Conservation (phyloP, 1,139 yeast genomes). For the Yamadazyma oceani region DNA sequence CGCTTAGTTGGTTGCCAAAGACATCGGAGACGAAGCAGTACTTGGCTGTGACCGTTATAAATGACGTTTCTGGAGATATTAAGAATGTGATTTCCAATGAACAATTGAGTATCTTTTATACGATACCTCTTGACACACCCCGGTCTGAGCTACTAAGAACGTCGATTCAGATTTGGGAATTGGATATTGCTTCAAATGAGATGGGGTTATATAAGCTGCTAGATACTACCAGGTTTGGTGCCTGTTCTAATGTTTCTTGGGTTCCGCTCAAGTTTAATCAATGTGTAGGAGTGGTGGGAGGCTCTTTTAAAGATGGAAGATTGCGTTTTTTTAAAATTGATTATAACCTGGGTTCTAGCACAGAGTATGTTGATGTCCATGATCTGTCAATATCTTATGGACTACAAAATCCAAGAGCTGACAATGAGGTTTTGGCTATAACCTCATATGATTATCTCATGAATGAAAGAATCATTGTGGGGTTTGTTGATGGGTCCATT, state of each 20-base stretch:
- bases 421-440: slow-evolving; percentile 27
- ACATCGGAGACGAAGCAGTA: slow-evolving; percentile 25
- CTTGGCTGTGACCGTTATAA: slow-evolving; percentile 52
- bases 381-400: slow-evolving; percentile 30
- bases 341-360: slow-evolving; percentile 11
- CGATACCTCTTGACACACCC: slow-evolving; percentile 4
- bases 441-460: slow-evolving; percentile 59
- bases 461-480: slow-evolving; percentile 52
- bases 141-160: slow-evolving; percentile 24
- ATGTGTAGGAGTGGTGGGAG: slow-evolving; percentile 49
- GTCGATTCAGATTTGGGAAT: slow-evolving; percentile 49
- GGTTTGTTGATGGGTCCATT: slow-evolving; percentile 64
- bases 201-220: slow-evolving; percentile 30
- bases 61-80: slow-evolving; percentile 25
- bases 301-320: slow-evolving; percentile 63
- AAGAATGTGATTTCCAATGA: slow-evolving; percentile 27
- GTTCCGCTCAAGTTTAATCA: slow-evolving; percentile 28
- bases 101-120: slow-evolving; percentile 34
- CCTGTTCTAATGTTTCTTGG: slow-evolving; percentile 55
- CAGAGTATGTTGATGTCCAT: slow-evolving; percentile 24
- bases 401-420: slow-evolving; percentile 18
- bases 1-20: slow-evolving; percentile 54
- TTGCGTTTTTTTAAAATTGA: slow-evolving; percentile 48
- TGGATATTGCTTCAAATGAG: slow-evolving; percentile 27
- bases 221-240: slow-evolving; percentile 51